phyloP scores from a whole-genome alignment of 2,329 filamentous ascomycete genomes.

The Colletotrichum chrysophilum region DNA sequence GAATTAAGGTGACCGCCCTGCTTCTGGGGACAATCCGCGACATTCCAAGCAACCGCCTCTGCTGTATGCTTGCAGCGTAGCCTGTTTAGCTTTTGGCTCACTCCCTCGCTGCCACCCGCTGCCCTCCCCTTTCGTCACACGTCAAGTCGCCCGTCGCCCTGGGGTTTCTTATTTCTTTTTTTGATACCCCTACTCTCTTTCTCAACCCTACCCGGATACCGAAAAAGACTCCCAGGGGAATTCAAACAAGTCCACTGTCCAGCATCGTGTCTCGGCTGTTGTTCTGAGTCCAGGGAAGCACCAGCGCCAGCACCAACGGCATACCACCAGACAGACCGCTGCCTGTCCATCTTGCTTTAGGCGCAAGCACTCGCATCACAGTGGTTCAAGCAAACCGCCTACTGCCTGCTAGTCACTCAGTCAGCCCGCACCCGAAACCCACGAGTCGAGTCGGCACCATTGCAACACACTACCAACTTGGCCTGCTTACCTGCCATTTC shows the following conservation, averaged over 20 bases:
- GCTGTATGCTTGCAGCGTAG: background rate
- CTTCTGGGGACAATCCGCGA: conserved; percentile 1
- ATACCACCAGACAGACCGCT: background rate
- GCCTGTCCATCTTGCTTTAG: background rate
- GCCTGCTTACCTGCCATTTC: background rate
- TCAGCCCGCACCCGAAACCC: conserved; percentile 1
- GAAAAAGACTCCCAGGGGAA: background rate
- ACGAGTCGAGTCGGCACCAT: conserved; percentile 15
- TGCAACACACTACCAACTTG: background rate
- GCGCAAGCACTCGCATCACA: background rate
- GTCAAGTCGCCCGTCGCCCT: background rate
- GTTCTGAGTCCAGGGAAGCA: background rate
- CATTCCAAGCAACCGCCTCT: conserved; percentile 8
- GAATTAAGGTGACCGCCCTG: background rate
- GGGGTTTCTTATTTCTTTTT: background rate
- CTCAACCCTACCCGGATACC: background rate
- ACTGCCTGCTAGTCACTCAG: conserved; percentile 4
- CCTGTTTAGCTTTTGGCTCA: background rate
- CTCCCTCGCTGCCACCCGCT: background rate
- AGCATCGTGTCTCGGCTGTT: background rate
- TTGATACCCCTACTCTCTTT: background rate
- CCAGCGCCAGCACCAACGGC: background rate
- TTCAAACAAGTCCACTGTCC: background rate
- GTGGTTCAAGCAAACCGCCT: conserved; percentile 1
- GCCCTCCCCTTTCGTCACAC: background rate